Conservation (phyloP, 257 asterid species). For the Solanum corneliomulleri region DNA sequence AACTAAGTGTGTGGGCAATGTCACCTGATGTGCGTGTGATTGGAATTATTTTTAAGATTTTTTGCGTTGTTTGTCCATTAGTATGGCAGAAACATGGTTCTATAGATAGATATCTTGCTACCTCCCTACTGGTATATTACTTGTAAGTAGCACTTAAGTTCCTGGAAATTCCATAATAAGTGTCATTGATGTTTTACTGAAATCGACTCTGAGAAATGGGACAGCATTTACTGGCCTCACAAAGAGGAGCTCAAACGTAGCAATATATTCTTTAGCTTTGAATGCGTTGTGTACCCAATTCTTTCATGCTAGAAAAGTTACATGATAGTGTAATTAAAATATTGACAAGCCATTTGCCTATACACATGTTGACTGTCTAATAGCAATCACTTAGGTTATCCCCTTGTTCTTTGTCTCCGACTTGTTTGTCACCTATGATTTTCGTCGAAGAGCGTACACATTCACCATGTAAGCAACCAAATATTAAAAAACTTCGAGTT, state of each 20-base stretch:
- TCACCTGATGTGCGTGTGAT: neutral
- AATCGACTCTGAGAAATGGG: neutral
- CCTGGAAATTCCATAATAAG: neutral
- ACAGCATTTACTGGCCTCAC: neutral
- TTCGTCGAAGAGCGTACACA: neutral
- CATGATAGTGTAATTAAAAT: neutral
- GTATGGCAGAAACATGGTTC: neutral
- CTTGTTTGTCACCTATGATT: neutral
- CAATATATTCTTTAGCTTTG: neutral
- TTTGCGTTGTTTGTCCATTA: neutral
- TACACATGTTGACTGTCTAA: neutral
- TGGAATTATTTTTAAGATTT: neutral
- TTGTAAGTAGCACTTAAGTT: neutral
- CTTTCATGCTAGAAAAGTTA: neutral
- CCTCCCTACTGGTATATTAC: neutral
- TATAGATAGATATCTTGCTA: neutral
- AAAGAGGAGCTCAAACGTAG: neutral
- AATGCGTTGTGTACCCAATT: neutral
- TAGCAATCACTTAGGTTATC: neutral
- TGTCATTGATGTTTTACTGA: neutral
- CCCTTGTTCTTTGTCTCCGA: neutral
- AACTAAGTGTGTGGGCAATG: conserved; percentile 24
- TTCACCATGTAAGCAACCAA: neutral
- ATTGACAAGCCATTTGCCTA: neutral
- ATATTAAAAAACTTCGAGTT: neutral